A percentile compares a stretch with the other conserved stretches of the same genome.
Evolutionary conservation across 306 rosid species (phyloP).

Genomic region (Lablab purpureus): DNA sequence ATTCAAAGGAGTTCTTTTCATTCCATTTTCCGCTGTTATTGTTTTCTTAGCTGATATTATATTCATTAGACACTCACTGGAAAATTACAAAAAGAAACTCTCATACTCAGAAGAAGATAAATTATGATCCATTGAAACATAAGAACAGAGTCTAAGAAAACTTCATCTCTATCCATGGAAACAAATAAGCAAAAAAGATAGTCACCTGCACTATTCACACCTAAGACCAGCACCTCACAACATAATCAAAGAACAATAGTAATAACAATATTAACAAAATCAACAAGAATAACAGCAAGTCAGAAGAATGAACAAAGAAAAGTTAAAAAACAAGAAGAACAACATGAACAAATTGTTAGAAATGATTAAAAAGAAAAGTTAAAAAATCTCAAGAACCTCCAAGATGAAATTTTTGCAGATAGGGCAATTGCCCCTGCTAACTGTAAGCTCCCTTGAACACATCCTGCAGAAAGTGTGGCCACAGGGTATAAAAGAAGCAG

Average conservation of each 20-base stretch:
- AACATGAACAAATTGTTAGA: background rate
- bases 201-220: background rate
- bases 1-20: no score
- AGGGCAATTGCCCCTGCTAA: conserved; percentile 80
- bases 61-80: no score
- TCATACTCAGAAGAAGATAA: background rate
- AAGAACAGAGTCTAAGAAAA: background rate
- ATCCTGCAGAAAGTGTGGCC: conserved; percentile 86
- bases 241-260: no score
- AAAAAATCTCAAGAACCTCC: conserved; percentile 84
- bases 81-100: background rate
- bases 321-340: background rate
- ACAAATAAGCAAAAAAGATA: background rate
- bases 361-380: conserved; percentile 3
- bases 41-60: no score
- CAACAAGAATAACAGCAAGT: background rate
- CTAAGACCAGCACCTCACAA: background rate
- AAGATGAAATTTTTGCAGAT: conserved; percentile 75
- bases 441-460: conserved; percentile 86
- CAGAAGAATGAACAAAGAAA: background rate
- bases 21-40: no score
- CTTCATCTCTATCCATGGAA: background rate
- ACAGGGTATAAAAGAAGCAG: conserved; percentile 66
- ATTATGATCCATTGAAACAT: conserved; percentile 1
- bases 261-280: background rate